phyloP scores from a whole-genome alignment of 225 moss, liverwort and hornwort species.

The Climacium dendroides region DNA sequence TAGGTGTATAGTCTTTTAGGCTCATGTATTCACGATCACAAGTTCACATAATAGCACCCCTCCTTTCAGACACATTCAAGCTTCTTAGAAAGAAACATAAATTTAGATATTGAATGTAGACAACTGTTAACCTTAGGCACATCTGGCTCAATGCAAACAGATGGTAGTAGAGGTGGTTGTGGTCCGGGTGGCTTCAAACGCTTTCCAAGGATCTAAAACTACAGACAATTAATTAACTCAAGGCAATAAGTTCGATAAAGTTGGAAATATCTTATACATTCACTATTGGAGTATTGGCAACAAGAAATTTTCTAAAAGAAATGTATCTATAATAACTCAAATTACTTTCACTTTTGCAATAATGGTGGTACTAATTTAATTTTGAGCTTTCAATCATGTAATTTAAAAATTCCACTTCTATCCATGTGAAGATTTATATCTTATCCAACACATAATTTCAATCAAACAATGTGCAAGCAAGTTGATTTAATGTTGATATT shows the following conservation, averaged over 20 bases:
- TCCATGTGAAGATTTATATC: neutral
- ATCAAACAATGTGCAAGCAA: neutral
- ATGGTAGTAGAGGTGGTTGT: neutral
- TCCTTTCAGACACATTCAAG: neutral
- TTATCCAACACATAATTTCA: neutral
- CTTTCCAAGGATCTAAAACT: conserved; percentile 16
- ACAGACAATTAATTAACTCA: neutral
- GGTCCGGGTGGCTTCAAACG: neutral
- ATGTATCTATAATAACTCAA: neutral
- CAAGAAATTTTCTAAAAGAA: neutral
- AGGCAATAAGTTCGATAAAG: neutral
- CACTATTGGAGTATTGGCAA: too few species aligned
- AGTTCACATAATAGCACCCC: too few species aligned
- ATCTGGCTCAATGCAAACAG: neutral
- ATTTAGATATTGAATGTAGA: neutral
- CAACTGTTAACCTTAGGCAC: neutral
- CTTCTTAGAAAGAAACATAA: neutral
- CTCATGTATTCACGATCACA: too few species aligned
- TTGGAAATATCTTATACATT: neutral
- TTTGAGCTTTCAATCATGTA: neutral
- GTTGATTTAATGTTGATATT: neutral
- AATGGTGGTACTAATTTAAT: neutral
- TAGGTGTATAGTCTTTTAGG: too few species aligned
- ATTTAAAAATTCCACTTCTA: neutral
- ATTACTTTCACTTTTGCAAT: neutral